Conservation (phyloP, 495 filamentous ascomycete species). For the Neurospora terricola region DNA sequence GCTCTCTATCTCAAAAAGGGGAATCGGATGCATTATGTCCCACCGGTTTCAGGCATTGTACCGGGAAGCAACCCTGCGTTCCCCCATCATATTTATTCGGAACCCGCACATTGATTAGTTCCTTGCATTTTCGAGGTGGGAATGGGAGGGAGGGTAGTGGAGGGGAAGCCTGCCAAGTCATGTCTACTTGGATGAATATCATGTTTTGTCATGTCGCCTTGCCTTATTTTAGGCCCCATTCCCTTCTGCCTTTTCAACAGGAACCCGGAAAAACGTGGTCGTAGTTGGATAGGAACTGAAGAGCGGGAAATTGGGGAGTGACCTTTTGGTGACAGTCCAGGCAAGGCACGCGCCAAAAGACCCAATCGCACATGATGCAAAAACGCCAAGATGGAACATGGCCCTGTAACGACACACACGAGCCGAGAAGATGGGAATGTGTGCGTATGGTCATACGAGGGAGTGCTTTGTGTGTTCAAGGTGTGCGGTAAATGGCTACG, state of each 20-base stretch:
- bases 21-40: background rate
- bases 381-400: background rate
- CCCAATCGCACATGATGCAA: background rate
- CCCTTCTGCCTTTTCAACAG: background rate
- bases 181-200: background rate
- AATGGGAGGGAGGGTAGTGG: background rate
- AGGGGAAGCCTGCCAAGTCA: background rate
- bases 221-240: background rate
- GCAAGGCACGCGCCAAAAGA: background rate
- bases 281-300: background rate
- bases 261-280: background rate
- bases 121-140: background rate
- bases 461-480: background rate
- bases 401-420: background rate
- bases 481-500: background rate
- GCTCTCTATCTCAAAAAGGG: background rate
- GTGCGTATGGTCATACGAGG: background rate
- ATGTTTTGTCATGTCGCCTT: background rate
- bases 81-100: background rate
- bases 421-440: background rate
- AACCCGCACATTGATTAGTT: background rate
- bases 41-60: background rate
- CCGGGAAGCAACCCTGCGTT: background rate
- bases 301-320: background rate
- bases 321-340: background rate